These are phyloP conservation scores for Tetraselmis chui DNA, from an alignment of 139 green algal genomes.

Conservation along the genomic window DNA sequence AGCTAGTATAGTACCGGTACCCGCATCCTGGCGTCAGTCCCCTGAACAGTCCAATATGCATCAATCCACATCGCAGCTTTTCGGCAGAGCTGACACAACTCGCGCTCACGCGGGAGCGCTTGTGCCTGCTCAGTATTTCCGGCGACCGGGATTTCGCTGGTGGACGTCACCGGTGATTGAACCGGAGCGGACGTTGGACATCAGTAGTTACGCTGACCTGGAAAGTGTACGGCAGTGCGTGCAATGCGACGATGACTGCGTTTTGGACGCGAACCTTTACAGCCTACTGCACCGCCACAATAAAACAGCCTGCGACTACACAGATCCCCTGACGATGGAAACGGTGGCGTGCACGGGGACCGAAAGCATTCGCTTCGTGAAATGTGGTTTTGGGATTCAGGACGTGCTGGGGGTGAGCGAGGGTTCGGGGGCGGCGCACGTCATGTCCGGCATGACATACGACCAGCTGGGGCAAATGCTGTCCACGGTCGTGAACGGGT, in stretches of 20 bases:
- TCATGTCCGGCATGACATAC: neutral
- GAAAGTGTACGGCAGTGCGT: neutral
- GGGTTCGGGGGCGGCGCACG: neutral
- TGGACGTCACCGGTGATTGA: neutral
- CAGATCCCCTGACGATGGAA: neutral
- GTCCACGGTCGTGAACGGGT: neutral
- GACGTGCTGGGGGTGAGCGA: neutral
- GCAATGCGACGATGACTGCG: too few species aligned
- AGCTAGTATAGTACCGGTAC: neutral
- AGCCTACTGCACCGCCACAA: neutral
- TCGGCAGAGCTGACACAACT: neutral
- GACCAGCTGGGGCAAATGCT: neutral
- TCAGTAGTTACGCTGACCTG: neutral
- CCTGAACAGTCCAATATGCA: neutral
- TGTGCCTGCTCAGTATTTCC: neutral
- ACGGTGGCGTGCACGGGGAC: neutral
- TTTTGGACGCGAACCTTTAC: neutral
- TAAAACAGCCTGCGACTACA: neutral
- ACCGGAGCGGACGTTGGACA: neutral
- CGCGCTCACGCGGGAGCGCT: neutral
- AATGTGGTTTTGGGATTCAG: neutral
- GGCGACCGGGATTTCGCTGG: neutral
- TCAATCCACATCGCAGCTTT: neutral
- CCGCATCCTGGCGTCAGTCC: neutral
- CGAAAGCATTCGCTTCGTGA: neutral